phyloP scores from a whole-genome alignment of 1,139 yeast species.

The Eremothecium cymbalariae region DNA sequence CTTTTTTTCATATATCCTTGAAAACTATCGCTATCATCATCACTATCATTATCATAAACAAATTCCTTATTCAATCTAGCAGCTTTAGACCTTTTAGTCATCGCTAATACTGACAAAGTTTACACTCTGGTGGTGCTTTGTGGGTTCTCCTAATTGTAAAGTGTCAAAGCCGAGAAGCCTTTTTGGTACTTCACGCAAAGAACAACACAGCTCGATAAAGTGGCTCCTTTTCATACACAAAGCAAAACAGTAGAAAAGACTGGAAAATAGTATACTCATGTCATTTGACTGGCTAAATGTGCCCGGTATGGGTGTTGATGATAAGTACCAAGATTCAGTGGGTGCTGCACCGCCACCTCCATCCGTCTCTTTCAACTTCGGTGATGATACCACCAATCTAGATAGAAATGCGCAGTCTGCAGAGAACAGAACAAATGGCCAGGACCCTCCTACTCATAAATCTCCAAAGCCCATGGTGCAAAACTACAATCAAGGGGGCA shows the following conservation, averaged over 20 bases:
- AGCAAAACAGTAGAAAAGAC: too few relatives aligned
- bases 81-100: conserved; percentile 7
- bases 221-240: too few relatives aligned
- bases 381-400: neutral
- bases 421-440: conserved; percentile 1
- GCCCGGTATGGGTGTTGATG: conserved; percentile 22
- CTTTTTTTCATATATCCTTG: conserved; percentile 12
- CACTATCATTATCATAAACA: conserved; percentile 10
- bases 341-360: conserved; percentile 18
- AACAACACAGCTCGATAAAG: too few relatives aligned
- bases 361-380: conserved; percentile 21
- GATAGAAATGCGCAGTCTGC: conserved; percentile 1
- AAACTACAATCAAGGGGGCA: too few relatives aligned
- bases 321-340: conserved; percentile 12
- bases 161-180: too few relatives aligned
- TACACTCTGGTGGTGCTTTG: too few relatives aligned
- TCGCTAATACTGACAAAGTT: conserved; percentile 10
- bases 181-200: too few relatives aligned
- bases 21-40: conserved; percentile 11
- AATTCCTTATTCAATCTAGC: conserved; percentile 12
- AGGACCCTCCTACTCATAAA: too few relatives aligned
- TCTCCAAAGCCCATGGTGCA: too few relatives aligned
- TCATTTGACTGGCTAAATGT: conserved; percentile 32
- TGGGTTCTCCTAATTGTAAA: too few relatives aligned
- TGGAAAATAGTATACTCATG: conserved; percentile 17